Percentiles rank a stretch among this genome's conserved stretches.
Evolutionary conservation across 1,284 basidiomycete species (phyloP).

Genomic region (Microbotryum lychnidis-dioicae): DNA sequence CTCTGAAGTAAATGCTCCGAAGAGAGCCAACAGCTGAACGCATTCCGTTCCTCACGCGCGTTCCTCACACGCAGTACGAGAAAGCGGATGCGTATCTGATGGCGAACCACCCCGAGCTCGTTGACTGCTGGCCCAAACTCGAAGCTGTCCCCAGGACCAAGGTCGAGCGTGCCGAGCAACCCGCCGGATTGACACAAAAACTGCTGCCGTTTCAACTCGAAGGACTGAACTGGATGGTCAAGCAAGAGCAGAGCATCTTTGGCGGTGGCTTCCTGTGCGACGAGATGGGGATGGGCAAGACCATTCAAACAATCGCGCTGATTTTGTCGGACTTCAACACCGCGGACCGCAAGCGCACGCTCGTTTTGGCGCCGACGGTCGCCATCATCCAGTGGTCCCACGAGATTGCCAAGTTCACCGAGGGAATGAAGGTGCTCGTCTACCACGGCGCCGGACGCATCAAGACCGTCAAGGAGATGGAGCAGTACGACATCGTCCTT

Average conservation of each 20-base stretch:
- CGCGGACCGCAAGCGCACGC: slow-evolving; percentile 58
- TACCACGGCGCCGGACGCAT: slow-evolving; percentile 74
- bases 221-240: slow-evolving; percentile 89
- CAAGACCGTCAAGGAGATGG: slow-evolving; percentile 56
- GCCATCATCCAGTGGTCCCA: slow-evolving; percentile 99
- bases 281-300: slow-evolving; percentile 92
- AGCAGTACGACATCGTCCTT: slow-evolving; percentile 72
- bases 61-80: slow-evolving; percentile 6
- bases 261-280: slow-evolving; percentile 86
- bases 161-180: slow-evolving; percentile 69
- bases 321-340: slow-evolving; percentile 60
- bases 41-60: background rate
- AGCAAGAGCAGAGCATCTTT: slow-evolving; percentile 80
- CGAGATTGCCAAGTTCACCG: slow-evolving; percentile 62
- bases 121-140: slow-evolving; percentile 80
- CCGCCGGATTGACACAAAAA: slow-evolving; percentile 59
- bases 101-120: slow-evolving; percentile 58
- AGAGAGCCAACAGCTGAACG: background rate
- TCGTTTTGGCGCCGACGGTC: slow-evolving; percentile 74
- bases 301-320: slow-evolving; percentile 91
- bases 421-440: slow-evolving; percentile 56
- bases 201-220: slow-evolving; percentile 73
- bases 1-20: too few species aligned
- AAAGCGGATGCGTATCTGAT: slow-evolving; percentile 17
- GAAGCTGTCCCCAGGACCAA: slow-evolving; percentile 55